Evolutionary conservation across 2,329 filamentous ascomycete genomes (phyloP).

Genomic region (Ceratocystis harringtonii): DNA sequence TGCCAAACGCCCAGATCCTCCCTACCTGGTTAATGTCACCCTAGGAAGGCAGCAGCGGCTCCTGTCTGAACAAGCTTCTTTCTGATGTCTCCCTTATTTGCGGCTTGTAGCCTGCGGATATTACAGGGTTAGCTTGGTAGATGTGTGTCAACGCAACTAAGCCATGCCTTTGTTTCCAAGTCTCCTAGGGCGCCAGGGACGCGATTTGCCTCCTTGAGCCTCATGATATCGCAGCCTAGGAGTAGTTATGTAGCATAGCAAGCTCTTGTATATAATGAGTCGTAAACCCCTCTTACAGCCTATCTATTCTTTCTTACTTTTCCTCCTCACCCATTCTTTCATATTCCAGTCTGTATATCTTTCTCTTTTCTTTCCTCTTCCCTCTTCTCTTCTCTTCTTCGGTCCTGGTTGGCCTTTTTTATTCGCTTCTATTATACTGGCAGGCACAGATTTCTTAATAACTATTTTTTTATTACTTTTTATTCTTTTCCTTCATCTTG

Average conservation of each 20-base stretch:
- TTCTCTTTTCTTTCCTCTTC: background rate
- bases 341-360: conserved; percentile 3
- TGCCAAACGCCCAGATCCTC: background rate
- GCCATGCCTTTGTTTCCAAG: background rate
- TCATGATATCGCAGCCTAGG: background rate
- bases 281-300: background rate
- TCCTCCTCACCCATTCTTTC: conserved; percentile 16
- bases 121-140: background rate
- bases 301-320: conserved; percentile 6
- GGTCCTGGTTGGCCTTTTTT: conserved; percentile 18
- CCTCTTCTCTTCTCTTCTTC: conserved; percentile 14
- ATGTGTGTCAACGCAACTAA: background rate
- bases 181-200: background rate
- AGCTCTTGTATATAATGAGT: conserved; percentile 12
- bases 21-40: background rate
- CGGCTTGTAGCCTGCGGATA: background rate
- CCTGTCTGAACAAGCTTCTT: background rate
- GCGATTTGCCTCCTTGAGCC: background rate
- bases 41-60: background rate
- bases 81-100: background rate
- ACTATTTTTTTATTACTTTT: conserved; percentile 19
- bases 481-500: conserved; percentile 14
- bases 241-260: background rate
- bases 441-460: conserved; percentile 17
- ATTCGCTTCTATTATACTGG: conserved; percentile 14